These are phyloP conservation scores for Phialophora macrospora DNA, from an alignment of 2,329 filamentous ascomycete species.

Conservation along the genomic window DNA sequence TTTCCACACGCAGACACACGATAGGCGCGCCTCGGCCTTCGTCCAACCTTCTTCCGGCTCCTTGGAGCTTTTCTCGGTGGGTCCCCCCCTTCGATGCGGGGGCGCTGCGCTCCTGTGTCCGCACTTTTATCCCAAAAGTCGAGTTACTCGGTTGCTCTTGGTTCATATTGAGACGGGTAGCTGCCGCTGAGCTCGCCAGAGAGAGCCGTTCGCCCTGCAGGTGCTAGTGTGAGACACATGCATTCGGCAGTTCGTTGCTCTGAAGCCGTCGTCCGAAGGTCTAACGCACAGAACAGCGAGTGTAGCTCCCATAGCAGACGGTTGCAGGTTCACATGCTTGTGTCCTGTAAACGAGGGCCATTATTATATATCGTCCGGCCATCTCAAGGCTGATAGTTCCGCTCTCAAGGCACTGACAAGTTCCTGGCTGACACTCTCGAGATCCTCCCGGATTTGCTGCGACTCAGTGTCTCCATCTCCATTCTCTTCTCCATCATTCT, in stretches of 20 bases:
- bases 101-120: not conserved
- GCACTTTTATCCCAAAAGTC: conserved; percentile 21
- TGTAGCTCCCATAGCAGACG: not conserved
- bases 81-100: conserved; percentile 13
- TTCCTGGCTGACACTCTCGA: conserved; percentile 37
- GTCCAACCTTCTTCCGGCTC: not conserved
- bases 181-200: not conserved
- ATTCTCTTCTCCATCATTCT: conserved; percentile 15
- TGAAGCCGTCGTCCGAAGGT: not conserved
- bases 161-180: not conserved
- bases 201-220: not conserved
- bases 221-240: not conserved
- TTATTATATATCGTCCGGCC: conserved; percentile 39
- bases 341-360: not conserved
- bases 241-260: not conserved
- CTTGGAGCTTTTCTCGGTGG: conserved; percentile 12
- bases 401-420: conserved; percentile 32
- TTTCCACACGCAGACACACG: too few relatives aligned
- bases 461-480: conserved; percentile 23
- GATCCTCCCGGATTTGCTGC: conserved; percentile 35
- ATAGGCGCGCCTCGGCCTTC: not conserved
- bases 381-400: conserved; percentile 36
- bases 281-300: not conserved
- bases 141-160: not conserved
- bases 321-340: not conserved